Conservation (phyloP, 2,329 filamentous ascomycete genomes). For the Talaromyces sp. region DNA sequence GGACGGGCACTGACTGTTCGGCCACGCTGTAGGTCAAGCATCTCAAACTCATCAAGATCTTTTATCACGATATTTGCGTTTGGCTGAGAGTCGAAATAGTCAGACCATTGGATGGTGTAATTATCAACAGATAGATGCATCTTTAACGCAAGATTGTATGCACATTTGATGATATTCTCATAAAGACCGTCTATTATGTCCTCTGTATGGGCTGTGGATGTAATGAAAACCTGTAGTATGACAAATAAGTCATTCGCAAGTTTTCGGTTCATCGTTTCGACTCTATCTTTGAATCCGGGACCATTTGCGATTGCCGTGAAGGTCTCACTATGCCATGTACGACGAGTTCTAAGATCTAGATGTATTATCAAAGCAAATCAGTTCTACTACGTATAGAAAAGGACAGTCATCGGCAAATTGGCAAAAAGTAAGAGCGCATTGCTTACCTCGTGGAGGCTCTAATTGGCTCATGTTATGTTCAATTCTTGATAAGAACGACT, state of each 20-base stretch:
- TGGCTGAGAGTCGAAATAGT: background rate
- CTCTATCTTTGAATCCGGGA: background rate
- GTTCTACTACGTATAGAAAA: background rate
- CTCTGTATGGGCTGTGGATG: background rate
- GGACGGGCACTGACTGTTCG: background rate
- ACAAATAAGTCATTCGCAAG: background rate
- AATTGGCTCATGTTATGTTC: background rate
- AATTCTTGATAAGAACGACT: background rate
- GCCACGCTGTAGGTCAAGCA: background rate
- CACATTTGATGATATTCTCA: background rate
- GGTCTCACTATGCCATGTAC: conserved; percentile 1
- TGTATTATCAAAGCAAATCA: background rate
- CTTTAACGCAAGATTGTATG: background rate
- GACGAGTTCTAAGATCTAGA: background rate
- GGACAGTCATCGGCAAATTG: background rate
- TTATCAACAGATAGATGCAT: background rate
- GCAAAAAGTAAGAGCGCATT: background rate
- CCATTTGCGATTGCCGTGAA: background rate
- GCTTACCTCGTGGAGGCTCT: background rate
- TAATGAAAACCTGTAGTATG: background rate
- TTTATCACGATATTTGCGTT: background rate
- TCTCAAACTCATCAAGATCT: background rate
- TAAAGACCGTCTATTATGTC: background rate
- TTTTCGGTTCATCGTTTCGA: background rate
- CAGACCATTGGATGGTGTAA: background rate